Evolutionary conservation across 140 eudicot species (phyloP).

Genomic region (Flaveria floridana): DNA sequence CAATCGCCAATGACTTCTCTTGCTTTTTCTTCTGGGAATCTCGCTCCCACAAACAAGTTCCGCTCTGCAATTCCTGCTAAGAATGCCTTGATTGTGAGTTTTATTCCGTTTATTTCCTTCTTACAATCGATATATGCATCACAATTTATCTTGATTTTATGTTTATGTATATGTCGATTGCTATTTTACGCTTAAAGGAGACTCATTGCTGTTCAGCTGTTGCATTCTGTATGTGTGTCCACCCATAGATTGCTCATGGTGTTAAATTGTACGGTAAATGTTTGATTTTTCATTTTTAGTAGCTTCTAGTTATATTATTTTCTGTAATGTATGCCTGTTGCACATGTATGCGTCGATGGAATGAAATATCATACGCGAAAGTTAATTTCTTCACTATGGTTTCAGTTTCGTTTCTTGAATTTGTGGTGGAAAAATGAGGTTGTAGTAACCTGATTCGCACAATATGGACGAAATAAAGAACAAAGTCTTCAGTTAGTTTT

Average conservation of each 20-base stretch:
- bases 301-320: background rate
- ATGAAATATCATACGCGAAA: background rate
- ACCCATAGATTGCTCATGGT: background rate
- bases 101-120: background rate
- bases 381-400: background rate
- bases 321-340: background rate
- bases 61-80: conserved; percentile 10
- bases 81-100: conserved; percentile 11
- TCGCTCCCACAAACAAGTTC: conserved; percentile 4
- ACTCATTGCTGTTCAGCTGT: background rate
- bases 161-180: background rate
- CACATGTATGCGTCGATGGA: background rate
- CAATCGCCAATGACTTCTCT: conserved; percentile 17
- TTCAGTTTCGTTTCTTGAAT: background rate
- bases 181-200: background rate
- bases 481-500: background rate
- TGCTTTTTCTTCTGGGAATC: background rate
- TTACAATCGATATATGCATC: background rate
- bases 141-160: background rate
- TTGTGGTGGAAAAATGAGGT: background rate
- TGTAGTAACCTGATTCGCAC: background rate
- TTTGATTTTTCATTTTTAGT: too few relatives aligned
- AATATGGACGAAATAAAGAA: background rate
- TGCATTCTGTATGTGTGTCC: background rate
- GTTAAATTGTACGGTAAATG: background rate